Conservation (phyloP, 352 stramenopile genomes). For the Peronospora destructor region DNA sequence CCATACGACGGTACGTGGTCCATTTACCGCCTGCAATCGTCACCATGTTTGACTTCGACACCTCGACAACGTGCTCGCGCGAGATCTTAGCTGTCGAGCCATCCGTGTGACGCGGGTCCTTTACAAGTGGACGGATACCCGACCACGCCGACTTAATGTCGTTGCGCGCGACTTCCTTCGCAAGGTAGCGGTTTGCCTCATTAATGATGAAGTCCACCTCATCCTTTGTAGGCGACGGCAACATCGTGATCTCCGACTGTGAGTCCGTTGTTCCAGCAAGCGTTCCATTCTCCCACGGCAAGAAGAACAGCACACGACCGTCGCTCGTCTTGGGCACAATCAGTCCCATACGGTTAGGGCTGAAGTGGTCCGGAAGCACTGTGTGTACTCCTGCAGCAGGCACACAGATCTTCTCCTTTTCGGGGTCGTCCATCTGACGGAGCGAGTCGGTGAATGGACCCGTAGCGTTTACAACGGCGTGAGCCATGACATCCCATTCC, state of each 20-base stretch:
- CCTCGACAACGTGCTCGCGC: conserved; percentile 92
- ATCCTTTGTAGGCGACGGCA: conserved; percentile 85
- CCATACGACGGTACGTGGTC: conserved; percentile 95
- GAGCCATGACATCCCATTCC: conserved; percentile 85
- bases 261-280: conserved; percentile 92
- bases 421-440: conserved; percentile 89
- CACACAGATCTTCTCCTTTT: conserved; percentile 87
- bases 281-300: conserved; percentile 93
- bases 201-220: conserved; percentile 94
- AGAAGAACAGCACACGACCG: conserved; percentile 91
- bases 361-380: conserved; percentile 93
- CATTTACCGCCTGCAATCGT: conserved; percentile 95
- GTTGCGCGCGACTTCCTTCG: conserved; percentile 78
- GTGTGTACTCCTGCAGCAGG: conserved; percentile 92
- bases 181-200: conserved; percentile 88
- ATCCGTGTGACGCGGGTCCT: conserved; percentile 79
- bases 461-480: conserved; percentile 91
- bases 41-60: conserved; percentile 85
- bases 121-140: conserved; percentile 91
- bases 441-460: conserved; percentile 90
- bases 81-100: conserved; percentile 86
- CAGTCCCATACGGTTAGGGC: conserved; percentile 90
- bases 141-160: conserved; percentile 94
- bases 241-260: conserved; percentile 90
- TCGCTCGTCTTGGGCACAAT: conserved; percentile 96